Evolutionary conservation across 768 basidiomycete genomes (phyloP).

Genomic region (Phaffia tasmanica): DNA sequence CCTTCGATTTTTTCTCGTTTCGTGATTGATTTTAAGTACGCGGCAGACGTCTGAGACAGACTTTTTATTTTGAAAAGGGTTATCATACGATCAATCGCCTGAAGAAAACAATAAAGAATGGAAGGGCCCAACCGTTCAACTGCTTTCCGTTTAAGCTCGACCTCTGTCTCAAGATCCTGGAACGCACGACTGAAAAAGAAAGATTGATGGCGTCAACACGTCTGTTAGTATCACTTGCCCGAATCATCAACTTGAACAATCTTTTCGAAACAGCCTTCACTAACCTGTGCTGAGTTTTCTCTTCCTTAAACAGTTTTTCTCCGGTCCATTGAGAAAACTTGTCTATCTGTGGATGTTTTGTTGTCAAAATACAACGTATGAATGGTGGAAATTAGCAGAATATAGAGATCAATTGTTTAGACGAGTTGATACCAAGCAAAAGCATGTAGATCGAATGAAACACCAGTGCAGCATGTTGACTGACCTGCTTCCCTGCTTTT

Average conservation of each 20-base stretch:
- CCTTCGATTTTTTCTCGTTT: conserved; percentile 54
- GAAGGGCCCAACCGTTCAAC: conserved; percentile 52
- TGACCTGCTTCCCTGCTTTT: conserved; percentile 19
- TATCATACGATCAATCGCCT: background rate
- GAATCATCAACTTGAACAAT: too few species aligned
- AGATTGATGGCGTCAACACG: background rate
- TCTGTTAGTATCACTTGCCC: background rate
- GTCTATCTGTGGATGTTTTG: conserved; percentile 10
- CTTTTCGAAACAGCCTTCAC: background rate
- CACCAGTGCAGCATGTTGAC: background rate
- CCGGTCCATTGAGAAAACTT: conserved; percentile 60
- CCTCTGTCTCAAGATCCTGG: conserved; percentile 66
- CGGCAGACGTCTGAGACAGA: conserved; percentile 58
- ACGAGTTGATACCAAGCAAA: too few species aligned
- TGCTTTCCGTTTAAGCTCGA: conserved; percentile 67
- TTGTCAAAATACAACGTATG: background rate
- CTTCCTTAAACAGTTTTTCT: conserved; percentile 72
- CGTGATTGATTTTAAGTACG: conserved; percentile 57
- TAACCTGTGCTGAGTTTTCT: conserved; percentile 55
- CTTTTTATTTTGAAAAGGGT: conserved; percentile 39
- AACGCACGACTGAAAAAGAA: conserved; percentile 52
- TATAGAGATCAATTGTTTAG: background rate
- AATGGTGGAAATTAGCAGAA: background rate
- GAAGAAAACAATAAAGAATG: background rate
- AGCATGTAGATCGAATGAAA: background rate